Percentiles rank a stretch among this genome's conserved stretches.
These are phyloP conservation scores for Suillus weaverae DNA, from an alignment of 768 basidiomycete genomes.

Conservation along the genomic window DNA sequence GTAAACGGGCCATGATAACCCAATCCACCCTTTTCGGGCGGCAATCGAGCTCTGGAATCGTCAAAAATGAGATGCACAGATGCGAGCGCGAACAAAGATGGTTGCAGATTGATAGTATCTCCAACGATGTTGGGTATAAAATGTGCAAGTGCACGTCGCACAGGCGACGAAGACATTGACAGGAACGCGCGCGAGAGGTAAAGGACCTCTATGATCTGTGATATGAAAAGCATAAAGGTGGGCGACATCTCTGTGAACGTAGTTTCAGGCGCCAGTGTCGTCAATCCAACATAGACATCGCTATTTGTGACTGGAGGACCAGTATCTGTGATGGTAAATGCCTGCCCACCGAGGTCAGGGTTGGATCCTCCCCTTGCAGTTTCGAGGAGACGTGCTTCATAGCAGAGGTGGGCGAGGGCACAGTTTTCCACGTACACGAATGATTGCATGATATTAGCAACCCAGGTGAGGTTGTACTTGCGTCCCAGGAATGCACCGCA, in stretches of 20 bases:
- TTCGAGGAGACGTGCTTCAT: conserved; percentile 71
- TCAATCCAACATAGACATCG: conserved; percentile 58
- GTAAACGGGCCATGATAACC: conserved; percentile 62
- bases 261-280: conserved; percentile 57
- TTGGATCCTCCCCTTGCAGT: conserved; percentile 36
- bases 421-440: conserved; percentile 79
- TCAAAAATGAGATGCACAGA: conserved; percentile 61
- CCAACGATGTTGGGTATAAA: conserved; percentile 47
- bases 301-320: conserved; percentile 63
- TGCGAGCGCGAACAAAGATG: conserved; percentile 54
- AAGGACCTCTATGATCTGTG: conserved; percentile 57
- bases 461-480: conserved; percentile 63
- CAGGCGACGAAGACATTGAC: conserved; percentile 27
- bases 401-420: conserved; percentile 67
- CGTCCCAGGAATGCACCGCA: conserved; percentile 64
- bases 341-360: conserved; percentile 74
- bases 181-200: conserved; percentile 49
- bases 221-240: conserved; percentile 63
- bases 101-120: conserved; percentile 57
- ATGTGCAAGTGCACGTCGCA: conserved; percentile 35
- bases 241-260: conserved; percentile 57
- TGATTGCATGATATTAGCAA: conserved; percentile 54
- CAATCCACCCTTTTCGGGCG: conserved; percentile 58
- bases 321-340: conserved; percentile 66
- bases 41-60: conserved; percentile 60